phyloP scores from a whole-genome alignment of 1,284 basidiomycete genomes.

The Trametes versicolor region DNA sequence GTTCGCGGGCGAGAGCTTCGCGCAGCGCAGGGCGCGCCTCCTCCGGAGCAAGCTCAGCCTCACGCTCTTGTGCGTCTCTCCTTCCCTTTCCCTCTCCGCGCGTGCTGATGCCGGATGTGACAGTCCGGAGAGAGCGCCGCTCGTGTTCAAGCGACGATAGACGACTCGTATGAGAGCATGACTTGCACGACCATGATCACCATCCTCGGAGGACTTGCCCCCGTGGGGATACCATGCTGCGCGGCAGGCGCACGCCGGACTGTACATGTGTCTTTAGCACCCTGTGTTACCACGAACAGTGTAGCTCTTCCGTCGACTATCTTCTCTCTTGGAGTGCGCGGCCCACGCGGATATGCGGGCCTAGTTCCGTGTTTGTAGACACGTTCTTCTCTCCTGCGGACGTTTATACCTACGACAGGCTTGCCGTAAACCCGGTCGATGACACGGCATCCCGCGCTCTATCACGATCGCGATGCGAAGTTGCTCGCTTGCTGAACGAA shows the following conservation, averaged over 20 bases:
- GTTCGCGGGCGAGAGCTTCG: constrained; percentile 44
- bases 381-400: neutral
- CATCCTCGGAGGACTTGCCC: neutral
- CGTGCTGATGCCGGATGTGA: too few relatives aligned
- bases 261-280: neutral
- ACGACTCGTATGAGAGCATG: neutral
- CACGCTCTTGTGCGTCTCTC: constrained; percentile 28
- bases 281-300: neutral
- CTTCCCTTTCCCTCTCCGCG: neutral
- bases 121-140: constrained; percentile 28
- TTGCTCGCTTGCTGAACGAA: too few relatives aligned
- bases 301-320: too few relatives aligned
- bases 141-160: constrained; percentile 27
- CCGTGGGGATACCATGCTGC: neutral
- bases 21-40: constrained; percentile 42
- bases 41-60: constrained; percentile 32
- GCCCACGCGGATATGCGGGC: neutral
- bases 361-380: neutral
- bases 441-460: too few relatives aligned
- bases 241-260: neutral
- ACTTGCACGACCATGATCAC: neutral
- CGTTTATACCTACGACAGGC: too few relatives aligned
- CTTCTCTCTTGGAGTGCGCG: too few relatives aligned
- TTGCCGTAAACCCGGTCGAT: too few relatives aligned
- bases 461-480: too few relatives aligned